Conservation (phyloP, 2,329 filamentous ascomycete genomes). For the Sclerotinia nivalis region DNA sequence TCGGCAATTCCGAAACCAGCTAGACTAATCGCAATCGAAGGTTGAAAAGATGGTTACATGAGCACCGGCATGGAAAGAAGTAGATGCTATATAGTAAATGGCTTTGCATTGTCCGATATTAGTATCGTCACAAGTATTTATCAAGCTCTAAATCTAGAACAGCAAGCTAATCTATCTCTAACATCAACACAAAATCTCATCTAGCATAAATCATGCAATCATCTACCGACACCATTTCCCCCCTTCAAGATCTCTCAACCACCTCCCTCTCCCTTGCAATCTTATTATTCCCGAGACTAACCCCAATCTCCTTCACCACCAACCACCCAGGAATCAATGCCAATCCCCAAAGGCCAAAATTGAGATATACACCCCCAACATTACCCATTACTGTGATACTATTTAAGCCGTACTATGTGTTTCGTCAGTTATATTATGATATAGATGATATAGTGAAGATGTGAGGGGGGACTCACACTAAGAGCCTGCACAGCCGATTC, state of each 20-base stretch:
- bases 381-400: conserved; percentile 62
- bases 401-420: conserved; percentile 59
- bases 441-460: not conserved
- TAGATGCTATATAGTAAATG: not conserved
- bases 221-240: not conserved
- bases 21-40: not conserved
- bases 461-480: conserved; percentile 47
- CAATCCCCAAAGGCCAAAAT: conserved; percentile 67
- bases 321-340: conserved; percentile 67
- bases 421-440: not conserved
- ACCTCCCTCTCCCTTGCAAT: conserved; percentile 30
- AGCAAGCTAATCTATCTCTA: not conserved
- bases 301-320: conserved; percentile 49
- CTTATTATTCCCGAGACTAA: conserved; percentile 35
- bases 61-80: not conserved
- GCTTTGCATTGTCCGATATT: not conserved
- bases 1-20: not conserved
- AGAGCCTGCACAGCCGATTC: conserved; percentile 74
- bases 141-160: not conserved
- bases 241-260: not conserved
- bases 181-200: not conserved
- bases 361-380: conserved; percentile 68
- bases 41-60: not conserved
- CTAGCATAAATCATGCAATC: too few relatives aligned
- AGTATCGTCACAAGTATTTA: not conserved